Base-by-base conservation (phyloP, 2,329 filamentous ascomycete genomes). In the Fusarium zealandicum region DNA sequence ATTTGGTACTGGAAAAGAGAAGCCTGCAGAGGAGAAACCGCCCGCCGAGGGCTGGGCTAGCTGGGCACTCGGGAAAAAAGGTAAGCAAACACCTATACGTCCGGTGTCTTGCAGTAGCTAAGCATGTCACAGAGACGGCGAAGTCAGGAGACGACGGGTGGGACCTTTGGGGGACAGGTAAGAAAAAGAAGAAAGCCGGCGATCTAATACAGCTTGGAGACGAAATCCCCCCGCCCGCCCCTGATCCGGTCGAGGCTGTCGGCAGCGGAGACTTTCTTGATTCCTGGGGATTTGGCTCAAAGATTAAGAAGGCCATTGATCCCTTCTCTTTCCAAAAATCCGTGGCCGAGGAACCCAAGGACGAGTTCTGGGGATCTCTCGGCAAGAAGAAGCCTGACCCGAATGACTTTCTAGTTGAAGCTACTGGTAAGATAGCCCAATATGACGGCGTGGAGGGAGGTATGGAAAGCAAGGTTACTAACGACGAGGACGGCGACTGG, bases 221-320 rank as follows among this genome's bases (percentile, higher is more conserved):
- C 18, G 68, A 70, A 27, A 66, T 63, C 25, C 68, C 67, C 36
- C 61, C 64, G 30, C 61, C 63, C 35, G 72, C 51, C 10, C 67
- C 70, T 10, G 71, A 69, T 32, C 52, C 71, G 55, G 62, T 68
- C 12, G 70, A 72, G 40, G 59, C 72, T 42, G 66, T 72, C 30
- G 72, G 69, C 12, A 75, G 76, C 35, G 80, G 82, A 47, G 81
- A 81, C 51, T 82, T 83, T 61, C 84, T 83, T 69, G 79, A 75
- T 54, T 79, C 80, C 40, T 86, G 83, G 77, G 81, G 80, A 27
- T 82, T 79, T 44, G 74, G 77, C 10, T 83, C 83, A 65, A 84
- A 83, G 57, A 72, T 73, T 49, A 76, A 76, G 53, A 73, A 74
- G 33, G 69, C 41, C 13, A 46, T 50, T 38, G 64, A 70, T 33